phyloP scores from a whole-genome alignment of 176 grass and related monocot genomes.

The Secale cereale region DNA sequence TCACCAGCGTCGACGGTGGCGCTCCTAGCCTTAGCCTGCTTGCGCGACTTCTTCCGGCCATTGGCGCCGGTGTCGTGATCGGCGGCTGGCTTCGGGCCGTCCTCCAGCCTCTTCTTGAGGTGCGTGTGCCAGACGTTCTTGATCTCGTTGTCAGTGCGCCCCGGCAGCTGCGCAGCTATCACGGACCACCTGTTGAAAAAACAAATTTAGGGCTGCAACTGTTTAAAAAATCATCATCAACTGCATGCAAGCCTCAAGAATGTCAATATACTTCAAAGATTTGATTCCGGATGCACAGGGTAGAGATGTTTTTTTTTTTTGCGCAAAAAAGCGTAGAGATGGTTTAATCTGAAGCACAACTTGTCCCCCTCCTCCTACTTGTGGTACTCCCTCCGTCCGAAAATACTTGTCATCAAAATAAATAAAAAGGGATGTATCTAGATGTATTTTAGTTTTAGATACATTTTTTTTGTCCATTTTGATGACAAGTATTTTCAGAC shows the following conservation, averaged over 20 bases:
- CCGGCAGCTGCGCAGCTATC: slow-evolving; percentile 48
- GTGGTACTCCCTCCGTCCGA: too few species aligned
- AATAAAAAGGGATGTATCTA: too few species aligned
- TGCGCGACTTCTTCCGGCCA: slow-evolving; percentile 18
- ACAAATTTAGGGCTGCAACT: not conserved
- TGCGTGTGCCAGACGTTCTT: slow-evolving; percentile 64
- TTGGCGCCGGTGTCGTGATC: not conserved
- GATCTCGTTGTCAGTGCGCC: slow-evolving; percentile 65
- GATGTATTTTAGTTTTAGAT: too few species aligned
- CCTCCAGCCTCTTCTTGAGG: slow-evolving; percentile 49
- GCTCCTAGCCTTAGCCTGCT: not conserved
- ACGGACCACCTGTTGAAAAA: slow-evolving; percentile 43
- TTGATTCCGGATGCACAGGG: slow-evolving; percentile 23
- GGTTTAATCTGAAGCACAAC: slow-evolving; percentile 14
- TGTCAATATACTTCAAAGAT: slow-evolving; percentile 36
- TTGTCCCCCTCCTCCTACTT: not conserved
- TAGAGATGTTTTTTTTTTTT: not conserved
- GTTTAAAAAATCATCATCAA: not conserved
- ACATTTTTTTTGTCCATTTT: too few species aligned
- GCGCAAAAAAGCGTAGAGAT: not conserved
- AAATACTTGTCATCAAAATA: too few species aligned
- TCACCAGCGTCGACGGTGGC: not conserved
- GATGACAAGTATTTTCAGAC: too few species aligned
- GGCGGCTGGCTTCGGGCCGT: not conserved
- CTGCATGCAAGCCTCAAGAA: not conserved